A percentile compares a stretch with the other conserved stretches of the same genome.
Conservation (phyloP, 2,329 filamentous ascomycete species). For the Epichloe baconii region DNA sequence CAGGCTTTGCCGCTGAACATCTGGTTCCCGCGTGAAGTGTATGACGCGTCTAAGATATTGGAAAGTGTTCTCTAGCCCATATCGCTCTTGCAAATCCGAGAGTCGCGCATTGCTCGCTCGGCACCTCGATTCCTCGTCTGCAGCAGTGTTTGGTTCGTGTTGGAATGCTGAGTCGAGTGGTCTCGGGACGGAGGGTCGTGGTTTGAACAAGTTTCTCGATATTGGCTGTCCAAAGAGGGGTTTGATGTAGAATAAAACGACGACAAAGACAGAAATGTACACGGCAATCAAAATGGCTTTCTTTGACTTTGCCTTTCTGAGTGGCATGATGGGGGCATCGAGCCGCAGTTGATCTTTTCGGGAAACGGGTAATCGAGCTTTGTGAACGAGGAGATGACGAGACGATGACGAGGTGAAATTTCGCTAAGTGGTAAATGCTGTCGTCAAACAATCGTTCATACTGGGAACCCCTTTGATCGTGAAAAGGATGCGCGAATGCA, state of each 20-base stretch:
- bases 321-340: neutral
- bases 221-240: neutral
- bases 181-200: neutral
- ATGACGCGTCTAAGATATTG: slow-evolving; percentile 43
- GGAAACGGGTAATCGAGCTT: neutral
- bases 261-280: neutral
- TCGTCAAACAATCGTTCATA: neutral
- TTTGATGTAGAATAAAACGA: neutral
- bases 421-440: too few relatives aligned
- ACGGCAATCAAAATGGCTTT: neutral
- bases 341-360: neutral
- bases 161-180: neutral
- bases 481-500: too few relatives aligned
- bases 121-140: neutral
- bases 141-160: neutral
- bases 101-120: neutral
- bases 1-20: slow-evolving; percentile 34
- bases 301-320: neutral
- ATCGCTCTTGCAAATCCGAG: slow-evolving; percentile 18
- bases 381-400: too few relatives aligned
- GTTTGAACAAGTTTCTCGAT: neutral
- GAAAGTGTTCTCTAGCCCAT: slow-evolving; percentile 33
- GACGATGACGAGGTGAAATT: too few relatives aligned
- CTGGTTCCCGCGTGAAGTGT: slow-evolving; percentile 31
- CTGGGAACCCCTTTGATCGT: neutral